Conservation (phyloP, 768 basidiomycete species). For the Collybiopsis confluens region DNA sequence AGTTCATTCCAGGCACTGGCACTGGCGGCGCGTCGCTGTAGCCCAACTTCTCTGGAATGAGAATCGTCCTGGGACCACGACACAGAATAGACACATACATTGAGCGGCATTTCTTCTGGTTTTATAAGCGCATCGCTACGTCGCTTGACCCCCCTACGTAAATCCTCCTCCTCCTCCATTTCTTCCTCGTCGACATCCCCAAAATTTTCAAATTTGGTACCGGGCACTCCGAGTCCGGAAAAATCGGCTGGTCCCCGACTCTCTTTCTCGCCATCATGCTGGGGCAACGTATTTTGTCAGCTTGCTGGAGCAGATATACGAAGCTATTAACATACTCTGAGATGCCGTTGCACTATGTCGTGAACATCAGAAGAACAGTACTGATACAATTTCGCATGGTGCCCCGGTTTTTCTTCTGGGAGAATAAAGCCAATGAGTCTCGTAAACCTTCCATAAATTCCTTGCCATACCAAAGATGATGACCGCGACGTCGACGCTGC, state of each 20-base stretch:
- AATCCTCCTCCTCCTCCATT: slow-evolving; percentile 36
- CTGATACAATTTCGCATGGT: slow-evolving; percentile 78
- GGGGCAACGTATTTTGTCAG: slow-evolving; percentile 2
- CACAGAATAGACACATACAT: neutral
- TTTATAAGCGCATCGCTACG: slow-evolving; percentile 1
- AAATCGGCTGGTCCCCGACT: slow-evolving; percentile 44
- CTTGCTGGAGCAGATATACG: slow-evolving; percentile 4
- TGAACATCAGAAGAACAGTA: slow-evolving; percentile 73
- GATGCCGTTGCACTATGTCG: slow-evolving; percentile 65
- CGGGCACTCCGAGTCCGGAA: slow-evolving; percentile 30
- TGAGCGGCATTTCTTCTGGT: slow-evolving; percentile 7
- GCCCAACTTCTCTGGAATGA: neutral
- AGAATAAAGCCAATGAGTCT: slow-evolving; percentile 44
- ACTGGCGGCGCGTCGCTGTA: neutral
- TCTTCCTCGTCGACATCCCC: slow-evolving; percentile 39
- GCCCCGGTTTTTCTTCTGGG: slow-evolving; percentile 71
- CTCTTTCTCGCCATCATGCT: slow-evolving; percentile 51
- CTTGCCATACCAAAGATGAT: slow-evolving; percentile 59
- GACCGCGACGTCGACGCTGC: slow-evolving; percentile 84
- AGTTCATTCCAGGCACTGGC: neutral
- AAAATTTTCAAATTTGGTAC: slow-evolving; percentile 26
- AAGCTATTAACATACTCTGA: slow-evolving; percentile 22
- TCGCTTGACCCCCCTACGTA: slow-evolving; percentile 1
- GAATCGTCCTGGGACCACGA: neutral
- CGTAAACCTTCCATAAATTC: neutral